phyloP scores from a whole-genome alignment of 2,329 filamentous ascomycete species.

The Fusarium longipes region DNA sequence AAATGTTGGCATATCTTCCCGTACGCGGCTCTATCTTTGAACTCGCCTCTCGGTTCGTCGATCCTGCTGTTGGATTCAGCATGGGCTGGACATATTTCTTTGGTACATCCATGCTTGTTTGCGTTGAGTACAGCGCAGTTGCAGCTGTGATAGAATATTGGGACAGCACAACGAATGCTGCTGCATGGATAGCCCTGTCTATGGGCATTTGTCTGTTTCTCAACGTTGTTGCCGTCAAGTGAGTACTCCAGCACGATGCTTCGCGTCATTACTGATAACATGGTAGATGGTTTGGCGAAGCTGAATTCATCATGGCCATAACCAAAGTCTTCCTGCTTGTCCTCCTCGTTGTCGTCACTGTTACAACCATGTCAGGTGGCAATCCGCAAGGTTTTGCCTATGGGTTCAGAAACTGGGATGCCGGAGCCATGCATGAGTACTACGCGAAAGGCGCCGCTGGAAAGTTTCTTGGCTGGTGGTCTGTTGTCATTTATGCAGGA shows the following conservation, averaged over 20 bases:
- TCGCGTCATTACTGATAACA: neutral
- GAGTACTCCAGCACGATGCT: slow-evolving; percentile 14
- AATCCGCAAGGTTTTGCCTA: slow-evolving; percentile 71
- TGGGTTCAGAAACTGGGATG: slow-evolving; percentile 67
- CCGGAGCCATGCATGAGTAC: slow-evolving; percentile 50
- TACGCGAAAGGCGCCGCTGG: slow-evolving; percentile 62
- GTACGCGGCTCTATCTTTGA: slow-evolving; percentile 65
- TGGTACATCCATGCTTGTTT: slow-evolving; percentile 58
- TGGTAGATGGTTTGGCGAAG: slow-evolving; percentile 53
- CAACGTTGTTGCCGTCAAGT: slow-evolving; percentile 59
- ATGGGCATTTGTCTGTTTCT: slow-evolving; percentile 58
- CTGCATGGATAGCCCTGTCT: slow-evolving; percentile 61
- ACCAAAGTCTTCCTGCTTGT: slow-evolving; percentile 59
- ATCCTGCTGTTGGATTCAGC: slow-evolving; percentile 63
- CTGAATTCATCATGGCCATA: slow-evolving; percentile 67
- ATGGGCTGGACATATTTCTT: slow-evolving; percentile 63
- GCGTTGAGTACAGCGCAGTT: slow-evolving; percentile 57
- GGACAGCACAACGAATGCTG: slow-evolving; percentile 55
- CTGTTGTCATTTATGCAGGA: slow-evolving; percentile 70
- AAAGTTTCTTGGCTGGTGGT: slow-evolving; percentile 68
- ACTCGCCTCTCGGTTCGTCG: slow-evolving; percentile 64
- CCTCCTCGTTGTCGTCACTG: slow-evolving; percentile 69
- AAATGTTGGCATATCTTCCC: slow-evolving; percentile 68
- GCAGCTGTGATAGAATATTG: slow-evolving; percentile 59
- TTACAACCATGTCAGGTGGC: slow-evolving; percentile 74